Base-by-base conservation (phyloP, 129 eudicot species). In the Ambrosia trifida region DNA sequence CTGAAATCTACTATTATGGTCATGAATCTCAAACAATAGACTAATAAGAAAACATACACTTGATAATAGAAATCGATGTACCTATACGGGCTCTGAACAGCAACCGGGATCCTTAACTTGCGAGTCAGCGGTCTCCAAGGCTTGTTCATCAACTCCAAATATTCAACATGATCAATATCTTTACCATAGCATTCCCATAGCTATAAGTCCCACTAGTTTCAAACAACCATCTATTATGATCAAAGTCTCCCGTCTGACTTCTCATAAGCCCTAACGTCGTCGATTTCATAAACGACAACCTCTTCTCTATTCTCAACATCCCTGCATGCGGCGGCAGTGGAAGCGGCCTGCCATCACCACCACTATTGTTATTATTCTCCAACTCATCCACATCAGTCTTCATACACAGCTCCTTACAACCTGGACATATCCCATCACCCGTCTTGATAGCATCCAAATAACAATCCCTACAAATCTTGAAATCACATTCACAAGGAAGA, bases 81-180 rank as follows among this genome's bases (percentile, higher is more conserved):
- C 98, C 98, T 77, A 61, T 93, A 93, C 1, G 98, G 98, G 66
- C 96, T 93, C 49, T 89, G 74, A 69, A 93, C 17, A 32, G 96
- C 98, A 73, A 96, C 95, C 11, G 91, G 96, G 64, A 93, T 87
- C 85, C 79, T 87, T 36, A 93, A 69, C 72, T 93, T 93, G 30
- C 98, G 95, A 17, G 96, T 93, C 18, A 93, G 87, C 12, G 98
- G 98, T 81, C 96, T 89, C 96, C 96, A 93, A 3, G 98, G 96
- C 75, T 93, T 93, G 76, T 64, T 82, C 84, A 87, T 75, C 66
- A 93, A 57, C 19, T 89, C 96, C 60, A 85, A 46, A 50, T 89
- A 86, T 28, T 85, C 95, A 44, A 66, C 75, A 40, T 51, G 69
- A 11, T 76, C 85, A 59, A 70, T 84, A 68, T 79, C 90, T 69